These are phyloP conservation scores for Amaranthus cruentus DNA, from an alignment of 148 eudicot genomes.

Conservation along the genomic window DNA sequence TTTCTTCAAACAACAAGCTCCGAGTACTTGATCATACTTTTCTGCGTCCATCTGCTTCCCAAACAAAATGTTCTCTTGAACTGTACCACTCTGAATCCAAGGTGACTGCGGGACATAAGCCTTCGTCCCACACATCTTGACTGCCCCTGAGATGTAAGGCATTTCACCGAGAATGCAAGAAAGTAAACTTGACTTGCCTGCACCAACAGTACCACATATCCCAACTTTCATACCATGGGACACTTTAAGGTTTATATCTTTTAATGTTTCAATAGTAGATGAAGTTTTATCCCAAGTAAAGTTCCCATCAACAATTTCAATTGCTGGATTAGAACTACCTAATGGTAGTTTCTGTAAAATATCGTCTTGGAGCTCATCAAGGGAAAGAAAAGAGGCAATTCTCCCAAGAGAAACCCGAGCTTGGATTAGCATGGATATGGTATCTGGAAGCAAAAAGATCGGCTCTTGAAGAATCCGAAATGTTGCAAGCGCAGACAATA, in stretches of 20 bases:
- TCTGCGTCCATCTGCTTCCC: slow-evolving; percentile 37
- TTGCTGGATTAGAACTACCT: slow-evolving; percentile 27
- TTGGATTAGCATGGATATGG: slow-evolving; percentile 38
- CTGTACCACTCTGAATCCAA: slow-evolving; percentile 50
- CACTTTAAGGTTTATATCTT: slow-evolving; percentile 23
- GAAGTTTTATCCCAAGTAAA: slow-evolving; percentile 37
- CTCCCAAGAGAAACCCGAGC: slow-evolving; percentile 52
- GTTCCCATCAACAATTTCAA: slow-evolving; percentile 41
- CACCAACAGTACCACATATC: slow-evolving; percentile 42
- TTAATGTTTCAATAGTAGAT: slow-evolving; percentile 24
- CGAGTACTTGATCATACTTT: slow-evolving; percentile 38
- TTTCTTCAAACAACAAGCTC: slow-evolving; percentile 42
- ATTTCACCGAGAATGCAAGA: slow-evolving; percentile 46
- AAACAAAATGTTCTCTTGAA: slow-evolving; percentile 43
- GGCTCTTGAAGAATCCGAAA: slow-evolving; percentile 48
- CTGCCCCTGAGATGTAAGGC: slow-evolving; percentile 33
- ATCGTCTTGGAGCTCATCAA: slow-evolving; percentile 35
- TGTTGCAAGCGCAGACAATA: slow-evolving; percentile 52
- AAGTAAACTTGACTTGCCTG: slow-evolving; percentile 51
- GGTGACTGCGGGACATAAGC: slow-evolving; percentile 46
- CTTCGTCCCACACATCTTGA: slow-evolving; percentile 31
- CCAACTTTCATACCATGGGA: slow-evolving; percentile 40
- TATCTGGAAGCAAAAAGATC: slow-evolving; percentile 38
- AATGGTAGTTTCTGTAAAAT: slow-evolving; percentile 29
- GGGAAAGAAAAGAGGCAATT: slow-evolving; percentile 40